A percentile compares a stretch with the other conserved stretches of the same genome.
These are phyloP conservation scores for Lactuca saligna DNA, from an alignment of 129 eudicot genomes.

Conservation along the genomic window DNA sequence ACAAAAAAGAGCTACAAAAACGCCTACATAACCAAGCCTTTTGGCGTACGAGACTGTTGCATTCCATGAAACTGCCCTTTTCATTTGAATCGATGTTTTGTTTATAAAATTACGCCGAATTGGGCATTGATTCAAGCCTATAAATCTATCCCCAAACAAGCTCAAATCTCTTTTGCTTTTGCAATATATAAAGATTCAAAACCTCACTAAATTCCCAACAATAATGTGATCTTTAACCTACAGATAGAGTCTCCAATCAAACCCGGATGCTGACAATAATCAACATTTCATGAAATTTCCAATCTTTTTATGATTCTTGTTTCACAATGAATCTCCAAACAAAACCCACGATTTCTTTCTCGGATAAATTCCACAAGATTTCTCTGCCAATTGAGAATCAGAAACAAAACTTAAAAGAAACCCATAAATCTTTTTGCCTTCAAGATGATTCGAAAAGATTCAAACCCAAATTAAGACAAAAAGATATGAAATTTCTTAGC, in stretches of 20 bases:
- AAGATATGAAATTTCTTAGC: conserved; percentile 34
- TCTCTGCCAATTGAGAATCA: conserved; percentile 35
- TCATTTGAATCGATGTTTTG: conserved; percentile 33
- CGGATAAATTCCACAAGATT: conserved; percentile 17
- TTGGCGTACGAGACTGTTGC: conserved; percentile 18
- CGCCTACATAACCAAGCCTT: conserved; percentile 32
- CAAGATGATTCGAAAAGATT: conserved; percentile 26
- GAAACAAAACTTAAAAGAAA: conserved; percentile 20
- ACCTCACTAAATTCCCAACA: conserved; percentile 39
- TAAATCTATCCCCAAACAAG: conserved; percentile 16
- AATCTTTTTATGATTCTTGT: conserved; percentile 25
- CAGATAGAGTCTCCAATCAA: conserved; percentile 19
- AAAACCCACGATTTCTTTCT: conserved; percentile 24
- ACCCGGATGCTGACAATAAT: conserved; percentile 7
- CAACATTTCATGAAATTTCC: conserved; percentile 18
- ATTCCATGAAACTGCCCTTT: conserved; percentile 23
- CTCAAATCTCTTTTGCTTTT: conserved; percentile 22
- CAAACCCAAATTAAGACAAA: conserved; percentile 38
- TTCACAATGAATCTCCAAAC: conserved; percentile 14
- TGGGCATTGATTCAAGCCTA: conserved; percentile 19
- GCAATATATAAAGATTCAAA: conserved; percentile 22
- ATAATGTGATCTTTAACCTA: conserved; percentile 9
- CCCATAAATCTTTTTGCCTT: conserved; percentile 41
- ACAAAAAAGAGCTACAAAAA: conserved; percentile 41
- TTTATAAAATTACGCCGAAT: conserved; percentile 10